Percentiles rank a stretch among this genome's conserved stretches.
phyloP scores from a whole-genome alignment of 75 land plant genomes.

The Selaginella tamariscina region DNA sequence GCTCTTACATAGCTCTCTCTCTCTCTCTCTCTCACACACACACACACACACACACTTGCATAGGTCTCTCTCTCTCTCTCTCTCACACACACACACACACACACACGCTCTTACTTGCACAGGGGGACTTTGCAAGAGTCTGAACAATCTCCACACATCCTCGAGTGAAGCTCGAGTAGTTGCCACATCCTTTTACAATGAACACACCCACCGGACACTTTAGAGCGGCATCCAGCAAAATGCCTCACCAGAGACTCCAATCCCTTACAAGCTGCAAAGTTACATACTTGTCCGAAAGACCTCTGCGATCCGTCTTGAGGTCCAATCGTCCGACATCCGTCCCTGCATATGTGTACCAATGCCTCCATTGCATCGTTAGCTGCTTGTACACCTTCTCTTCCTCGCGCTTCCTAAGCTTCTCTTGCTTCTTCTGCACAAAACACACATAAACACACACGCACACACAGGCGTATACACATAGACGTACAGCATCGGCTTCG shows the following conservation, averaged over 20 bases:
- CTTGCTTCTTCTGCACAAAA: constrained; percentile 47
- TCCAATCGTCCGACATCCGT: constrained; percentile 94
- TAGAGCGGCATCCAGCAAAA: constrained; percentile 52
- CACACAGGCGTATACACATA: background rate
- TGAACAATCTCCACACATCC: constrained; percentile 43
- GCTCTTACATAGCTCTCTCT: too few species aligned
- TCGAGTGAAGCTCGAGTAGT: constrained; percentile 80
- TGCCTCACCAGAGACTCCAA: constrained; percentile 72
- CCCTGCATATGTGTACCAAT: constrained; percentile 78
- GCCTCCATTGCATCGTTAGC: constrained; percentile 91
- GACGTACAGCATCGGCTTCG: constrained; percentile 72
- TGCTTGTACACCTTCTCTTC: constrained; percentile 70
- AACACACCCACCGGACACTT: constrained; percentile 73
- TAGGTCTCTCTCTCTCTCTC: too few species aligned
- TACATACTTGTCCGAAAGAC: constrained; percentile 18
- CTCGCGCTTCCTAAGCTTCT: constrained; percentile 42
- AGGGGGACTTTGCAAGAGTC: constrained; percentile 75
- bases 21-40: too few species aligned
- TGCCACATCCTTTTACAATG: constrained; percentile 98
- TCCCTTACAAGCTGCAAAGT: constrained; percentile 71
- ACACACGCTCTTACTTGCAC: constrained; percentile 45
- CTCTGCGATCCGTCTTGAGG: constrained; percentile 42
- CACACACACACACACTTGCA: too few species aligned
- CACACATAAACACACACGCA: background rate
- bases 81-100: too few species aligned